Evolutionary conservation across 1,139 yeast species (phyloP).

Genomic region (Entelexis sorbosivorans): DNA sequence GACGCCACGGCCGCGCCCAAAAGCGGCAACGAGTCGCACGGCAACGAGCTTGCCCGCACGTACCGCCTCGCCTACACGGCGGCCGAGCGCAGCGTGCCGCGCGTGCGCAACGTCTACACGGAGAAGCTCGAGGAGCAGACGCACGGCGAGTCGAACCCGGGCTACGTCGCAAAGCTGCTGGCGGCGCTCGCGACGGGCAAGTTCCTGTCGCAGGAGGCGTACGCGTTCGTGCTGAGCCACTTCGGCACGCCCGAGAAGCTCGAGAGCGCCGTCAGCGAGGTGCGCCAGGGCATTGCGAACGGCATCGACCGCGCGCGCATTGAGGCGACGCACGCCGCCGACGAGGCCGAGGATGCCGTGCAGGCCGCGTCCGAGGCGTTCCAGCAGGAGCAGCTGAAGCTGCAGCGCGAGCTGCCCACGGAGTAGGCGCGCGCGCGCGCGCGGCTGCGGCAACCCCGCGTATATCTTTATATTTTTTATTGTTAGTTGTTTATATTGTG

Average conservation of each 20-base stretch:
- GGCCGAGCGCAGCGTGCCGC: conserved; percentile 30
- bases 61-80: conserved; percentile 29
- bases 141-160: conserved; percentile 8
- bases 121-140: conserved; percentile 25
- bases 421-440: too few species aligned
- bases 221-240: conserved; percentile 9
- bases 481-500: too few species aligned
- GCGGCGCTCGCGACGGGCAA: conserved; percentile 20
- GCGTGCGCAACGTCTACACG: conserved; percentile 27
- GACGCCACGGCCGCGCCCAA: not conserved
- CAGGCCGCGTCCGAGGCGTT: not conserved
- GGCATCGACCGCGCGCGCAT: not conserved
- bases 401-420: not conserved
- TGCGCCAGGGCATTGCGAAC: conserved; percentile 11
- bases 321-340: not conserved
- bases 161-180: conserved; percentile 13
- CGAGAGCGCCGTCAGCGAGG: conserved; percentile 16
- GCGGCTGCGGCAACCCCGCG: too few species aligned
- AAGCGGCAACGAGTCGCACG: not conserved
- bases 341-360: not conserved
- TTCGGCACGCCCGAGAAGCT: conserved; percentile 15
- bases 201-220: conserved; percentile 16
- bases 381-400: conserved; percentile 1
- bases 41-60: conserved; percentile 21
- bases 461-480: too few species aligned